phyloP scores from a whole-genome alignment of 225 moss, liverwort and hornwort genomes.

The Antitrichia curtipendula region DNA sequence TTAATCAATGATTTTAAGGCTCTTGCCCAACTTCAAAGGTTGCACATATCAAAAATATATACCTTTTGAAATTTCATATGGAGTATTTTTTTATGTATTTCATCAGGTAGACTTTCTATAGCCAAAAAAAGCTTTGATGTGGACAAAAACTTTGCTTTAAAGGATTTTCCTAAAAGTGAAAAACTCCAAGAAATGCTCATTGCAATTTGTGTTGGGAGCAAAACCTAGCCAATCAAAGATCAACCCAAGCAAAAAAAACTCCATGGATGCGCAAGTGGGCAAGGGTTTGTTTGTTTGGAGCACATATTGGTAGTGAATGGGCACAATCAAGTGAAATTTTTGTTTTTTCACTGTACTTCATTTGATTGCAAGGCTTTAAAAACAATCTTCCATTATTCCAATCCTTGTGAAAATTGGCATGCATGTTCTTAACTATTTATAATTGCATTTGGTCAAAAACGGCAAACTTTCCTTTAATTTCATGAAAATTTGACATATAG shows the following conservation, averaged over 20 bases:
- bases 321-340: no score
- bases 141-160: accelerated
- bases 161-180: background rate
- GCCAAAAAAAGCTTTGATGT: background rate
- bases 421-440: no score
- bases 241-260: background rate
- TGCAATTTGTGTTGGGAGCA: accelerated
- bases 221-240: background rate
- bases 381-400: no score
- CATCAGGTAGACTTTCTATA: background rate
- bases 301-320: no score
- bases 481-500: no score
- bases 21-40: accelerated
- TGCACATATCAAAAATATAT: accelerated
- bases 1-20: background rate
- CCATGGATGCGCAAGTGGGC: no score
- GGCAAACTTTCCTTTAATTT: no score
- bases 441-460: no score
- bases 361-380: no score
- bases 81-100: background rate
- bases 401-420: no score
- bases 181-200: background rate
- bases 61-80: background rate
- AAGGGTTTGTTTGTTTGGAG: no score
- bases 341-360: no score